A percentile compares a stretch with the other conserved stretches of the same genome.
Evolutionary conservation across 116 monocot species (phyloP).

Genomic region (Iris pallida): DNA sequence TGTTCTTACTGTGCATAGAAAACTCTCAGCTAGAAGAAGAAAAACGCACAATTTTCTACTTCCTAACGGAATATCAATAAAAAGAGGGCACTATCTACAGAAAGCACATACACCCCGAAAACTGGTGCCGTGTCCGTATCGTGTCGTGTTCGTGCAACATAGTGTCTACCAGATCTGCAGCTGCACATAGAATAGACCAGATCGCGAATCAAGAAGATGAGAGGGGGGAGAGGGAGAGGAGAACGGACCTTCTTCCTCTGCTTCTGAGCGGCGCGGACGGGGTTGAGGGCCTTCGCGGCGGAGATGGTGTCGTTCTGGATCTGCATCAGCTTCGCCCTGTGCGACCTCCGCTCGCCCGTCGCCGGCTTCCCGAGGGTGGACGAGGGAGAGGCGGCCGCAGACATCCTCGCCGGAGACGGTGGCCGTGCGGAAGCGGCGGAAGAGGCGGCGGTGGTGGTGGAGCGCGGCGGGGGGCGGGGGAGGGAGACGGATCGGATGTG

Average conservation of each 20-base stretch:
- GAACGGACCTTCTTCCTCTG: conserved; percentile 47
- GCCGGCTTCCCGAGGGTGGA: conserved; percentile 53
- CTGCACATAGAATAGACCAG: not conserved
- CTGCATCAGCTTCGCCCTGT: conserved; percentile 68
- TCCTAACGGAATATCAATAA: too few relatives aligned
- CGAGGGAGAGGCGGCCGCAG: conserved; percentile 16
- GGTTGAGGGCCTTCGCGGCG: conserved; percentile 92
- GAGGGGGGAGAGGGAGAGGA: not conserved
- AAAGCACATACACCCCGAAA: too few relatives aligned
- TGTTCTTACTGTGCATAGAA: too few relatives aligned
- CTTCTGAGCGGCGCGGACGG: conserved; percentile 56
- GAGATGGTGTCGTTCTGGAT: conserved; percentile 95
- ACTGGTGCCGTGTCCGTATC: too few relatives aligned
- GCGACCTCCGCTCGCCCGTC: conserved; percentile 62
- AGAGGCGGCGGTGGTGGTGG: not conserved
- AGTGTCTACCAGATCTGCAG: not conserved
- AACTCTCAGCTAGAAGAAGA: too few relatives aligned
- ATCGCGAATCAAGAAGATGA: not conserved
- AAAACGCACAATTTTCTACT: too few relatives aligned
- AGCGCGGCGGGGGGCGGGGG: not conserved
- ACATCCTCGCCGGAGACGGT: not conserved
- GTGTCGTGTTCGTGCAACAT: too few relatives aligned
- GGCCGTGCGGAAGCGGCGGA: conserved; percentile 7
- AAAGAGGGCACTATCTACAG: too few relatives aligned
- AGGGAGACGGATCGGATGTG: conserved; percentile 23